Conservation (phyloP, 2,329 filamentous ascomycete genomes). For the Pseudogymnoascus sp. region DNA sequence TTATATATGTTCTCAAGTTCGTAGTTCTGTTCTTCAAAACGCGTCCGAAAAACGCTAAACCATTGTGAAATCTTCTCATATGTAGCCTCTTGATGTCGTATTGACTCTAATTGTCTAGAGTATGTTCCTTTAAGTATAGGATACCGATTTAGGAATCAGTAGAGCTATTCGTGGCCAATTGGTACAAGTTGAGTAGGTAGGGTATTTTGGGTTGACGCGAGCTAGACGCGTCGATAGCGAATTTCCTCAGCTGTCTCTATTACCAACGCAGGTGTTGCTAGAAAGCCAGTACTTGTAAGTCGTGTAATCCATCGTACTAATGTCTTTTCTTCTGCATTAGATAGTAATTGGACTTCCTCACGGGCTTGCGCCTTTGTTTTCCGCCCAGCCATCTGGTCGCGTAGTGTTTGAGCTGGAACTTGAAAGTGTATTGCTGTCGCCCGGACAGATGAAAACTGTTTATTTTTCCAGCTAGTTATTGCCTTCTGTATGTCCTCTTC, state of each 20-base stretch:
- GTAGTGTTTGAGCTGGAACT: too few relatives aligned
- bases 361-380: not conserved
- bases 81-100: not conserved
- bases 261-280: not conserved
- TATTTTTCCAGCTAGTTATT: not conserved
- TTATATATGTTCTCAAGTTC: slow-evolving; percentile 1
- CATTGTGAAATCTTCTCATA: not conserved
- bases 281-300: not conserved
- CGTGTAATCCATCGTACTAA: not conserved
- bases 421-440: not conserved
- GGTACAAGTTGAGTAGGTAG: too few relatives aligned
- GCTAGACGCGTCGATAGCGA: not conserved
- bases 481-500: not conserved
- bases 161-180: too few relatives aligned
- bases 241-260: not conserved
- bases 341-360: not conserved
- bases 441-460: not conserved
- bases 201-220: not conserved
- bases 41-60: not conserved
- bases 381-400: too few relatives aligned
- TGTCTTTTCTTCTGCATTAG: not conserved
- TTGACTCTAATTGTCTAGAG: not conserved
- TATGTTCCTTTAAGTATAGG: not conserved
- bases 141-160: too few relatives aligned
- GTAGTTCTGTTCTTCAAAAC: not conserved